Percentiles rank a stretch among this genome's conserved stretches.
phyloP scores from a whole-genome alignment of 768 basidiomycete genomes.

The Lactifluus echinatus region DNA sequence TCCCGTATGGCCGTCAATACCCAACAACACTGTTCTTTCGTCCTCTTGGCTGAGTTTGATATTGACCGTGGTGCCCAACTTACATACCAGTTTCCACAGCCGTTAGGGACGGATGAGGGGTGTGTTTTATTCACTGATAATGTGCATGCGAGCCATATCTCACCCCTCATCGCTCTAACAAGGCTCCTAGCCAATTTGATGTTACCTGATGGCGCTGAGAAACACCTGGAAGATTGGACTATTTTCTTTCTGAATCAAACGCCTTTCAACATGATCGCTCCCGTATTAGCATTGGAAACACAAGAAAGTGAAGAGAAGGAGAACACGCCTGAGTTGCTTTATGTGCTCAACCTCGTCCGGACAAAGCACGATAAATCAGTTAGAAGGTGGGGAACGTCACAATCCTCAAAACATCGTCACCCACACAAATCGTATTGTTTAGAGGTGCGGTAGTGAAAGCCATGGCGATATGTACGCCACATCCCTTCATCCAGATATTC shows the following conservation, averaged over 20 bases:
- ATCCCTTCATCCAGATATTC: conserved; percentile 94
- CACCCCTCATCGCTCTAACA: conserved; percentile 12
- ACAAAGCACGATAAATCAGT: conserved; percentile 85
- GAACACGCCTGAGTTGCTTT: conserved; percentile 50
- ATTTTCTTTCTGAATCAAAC: conserved; percentile 98
- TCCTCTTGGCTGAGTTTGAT: conserved; percentile 97
- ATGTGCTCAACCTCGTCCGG: conserved; percentile 84
- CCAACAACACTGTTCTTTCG: conserved; percentile 81
- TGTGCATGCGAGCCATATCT: not conserved
- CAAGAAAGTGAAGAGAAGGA: conserved; percentile 27
- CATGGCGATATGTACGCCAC: conserved; percentile 85
- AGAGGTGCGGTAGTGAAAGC: conserved; percentile 95
- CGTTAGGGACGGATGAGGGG: conserved; percentile 92
- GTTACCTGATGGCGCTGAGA: conserved; percentile 97
- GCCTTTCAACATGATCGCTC: conserved; percentile 76
- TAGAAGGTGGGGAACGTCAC: conserved; percentile 46
- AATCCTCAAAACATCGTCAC: not conserved
- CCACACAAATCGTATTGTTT: not conserved
- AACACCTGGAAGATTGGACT: conserved; percentile 94
- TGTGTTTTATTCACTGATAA: conserved; percentile 30
- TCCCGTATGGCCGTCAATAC: conserved; percentile 50
- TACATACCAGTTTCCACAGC: conserved; percentile 93
- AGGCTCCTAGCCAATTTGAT: conserved; percentile 94
- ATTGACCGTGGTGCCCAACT: conserved; percentile 90
- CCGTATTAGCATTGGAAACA: conserved; percentile 67